Conservation (phyloP, 2,329 filamentous ascomycete species). For the Sclerotinia sclerotiorum region DNA sequence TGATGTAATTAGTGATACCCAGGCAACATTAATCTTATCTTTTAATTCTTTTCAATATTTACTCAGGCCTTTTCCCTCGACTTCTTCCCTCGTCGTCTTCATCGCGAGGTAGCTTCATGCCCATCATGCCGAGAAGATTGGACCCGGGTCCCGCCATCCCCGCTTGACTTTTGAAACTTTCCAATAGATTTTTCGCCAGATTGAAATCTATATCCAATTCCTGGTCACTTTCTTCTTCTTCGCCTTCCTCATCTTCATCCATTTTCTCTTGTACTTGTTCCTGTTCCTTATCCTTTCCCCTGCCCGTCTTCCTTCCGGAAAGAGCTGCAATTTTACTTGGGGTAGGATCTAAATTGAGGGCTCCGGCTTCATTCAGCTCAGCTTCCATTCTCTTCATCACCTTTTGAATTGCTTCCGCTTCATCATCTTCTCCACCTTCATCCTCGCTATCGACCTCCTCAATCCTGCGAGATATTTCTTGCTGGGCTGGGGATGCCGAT, state of each 20-base stretch:
- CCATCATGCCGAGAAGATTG: constrained; percentile 85
- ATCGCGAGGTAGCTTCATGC: constrained; percentile 76
- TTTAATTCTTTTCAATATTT: constrained; percentile 9
- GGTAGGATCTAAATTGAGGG: constrained; percentile 54
- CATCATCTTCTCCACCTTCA: constrained; percentile 42
- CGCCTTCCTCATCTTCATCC: constrained; percentile 59
- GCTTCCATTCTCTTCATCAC: constrained; percentile 69
- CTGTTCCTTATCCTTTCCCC: constrained; percentile 27
- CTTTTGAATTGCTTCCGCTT: constrained; percentile 62
- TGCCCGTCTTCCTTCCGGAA: constrained; percentile 28
- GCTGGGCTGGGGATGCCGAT: constrained; percentile 9
- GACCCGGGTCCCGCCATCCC: constrained; percentile 83
- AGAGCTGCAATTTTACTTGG: constrained; percentile 40
- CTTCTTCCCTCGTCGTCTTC: constrained; percentile 54
- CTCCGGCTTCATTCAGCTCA: constrained; percentile 69
- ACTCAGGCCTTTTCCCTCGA: constrained; percentile 15
- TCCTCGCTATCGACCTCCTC: constrained; percentile 40
- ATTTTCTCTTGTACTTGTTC: constrained; percentile 35
- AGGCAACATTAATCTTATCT: constrained; percentile 15
- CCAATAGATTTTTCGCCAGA: constrained; percentile 83
- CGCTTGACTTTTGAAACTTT: constrained; percentile 88
- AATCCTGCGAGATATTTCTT: constrained; percentile 24
- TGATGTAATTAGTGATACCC: constrained; percentile 25
- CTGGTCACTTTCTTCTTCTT: constrained; percentile 54
- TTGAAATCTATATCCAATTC: constrained; percentile 81